Base-by-base conservation (phyloP, 208 protist species). In the Herpetomonas tarakana region DNA sequence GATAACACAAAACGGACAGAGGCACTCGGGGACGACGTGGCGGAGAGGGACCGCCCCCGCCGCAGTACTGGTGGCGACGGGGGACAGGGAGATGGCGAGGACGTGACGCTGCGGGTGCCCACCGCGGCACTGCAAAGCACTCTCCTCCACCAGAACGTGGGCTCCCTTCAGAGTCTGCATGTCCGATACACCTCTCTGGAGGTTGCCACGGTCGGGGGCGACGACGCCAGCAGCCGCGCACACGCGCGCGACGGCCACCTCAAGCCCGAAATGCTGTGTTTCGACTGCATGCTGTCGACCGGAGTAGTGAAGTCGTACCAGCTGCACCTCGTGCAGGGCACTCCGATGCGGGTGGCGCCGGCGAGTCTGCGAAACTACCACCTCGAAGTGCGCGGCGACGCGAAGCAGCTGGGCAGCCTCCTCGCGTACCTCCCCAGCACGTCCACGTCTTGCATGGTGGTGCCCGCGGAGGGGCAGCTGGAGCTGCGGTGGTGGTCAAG, bases 331-430 rank as follows among this genome's bases (percentile, higher is more conserved):
- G 54, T 55, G 6, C 69, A 83, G 0, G 72, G 66, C 50, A 58
- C 39, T n/a, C 74, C 75, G 19, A 62, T 65, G 30, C 50, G 63
- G 6, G 58, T 64, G 1, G 51, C 47, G 47, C 18, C 63, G 44
- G 6, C 53, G 11, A 41, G 31, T 3, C 44, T 56, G 16, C 4
- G 26, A 19, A 12, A 16, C 2, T 83, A 77, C 69, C 62, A 59
- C 57, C 78, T 89, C 64, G 78, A 90, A 54, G 54, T 69, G 9
- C 70, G 67, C 46, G 79, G 64, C 2, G 66, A 74, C 2, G 58
- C 76, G 3, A 56, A 65, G 27, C 35, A 70, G 9, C 78, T 65
- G 62, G 78, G 65, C 14, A 51, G 65, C 18, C 69, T 90, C 18
- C 52, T 90, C 9, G 60, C 51, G 19, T 76, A 62, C 19, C 65